phyloP scores from a whole-genome alignment of 768 basidiomycete species.

The Serendipita vermifera region DNA sequence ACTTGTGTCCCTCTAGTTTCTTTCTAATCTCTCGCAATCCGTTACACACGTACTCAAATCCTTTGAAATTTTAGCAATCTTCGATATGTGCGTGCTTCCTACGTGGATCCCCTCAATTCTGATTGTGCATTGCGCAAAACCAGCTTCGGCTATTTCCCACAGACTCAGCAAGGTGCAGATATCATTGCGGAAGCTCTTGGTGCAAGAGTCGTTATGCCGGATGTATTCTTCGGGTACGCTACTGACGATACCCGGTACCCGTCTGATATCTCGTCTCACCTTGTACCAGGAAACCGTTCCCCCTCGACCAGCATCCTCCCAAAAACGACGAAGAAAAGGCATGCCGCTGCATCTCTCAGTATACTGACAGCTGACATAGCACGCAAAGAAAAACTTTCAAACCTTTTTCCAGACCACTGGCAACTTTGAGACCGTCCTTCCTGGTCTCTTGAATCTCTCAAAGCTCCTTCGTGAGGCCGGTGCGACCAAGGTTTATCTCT shows the following conservation, averaged over 20 bases:
- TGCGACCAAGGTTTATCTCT: slow-evolving; percentile 34
- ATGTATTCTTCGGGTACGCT: slow-evolving; percentile 43
- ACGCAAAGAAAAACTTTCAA: slow-evolving; percentile 27
- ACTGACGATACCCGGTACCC: neutral
- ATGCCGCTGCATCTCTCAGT: neutral
- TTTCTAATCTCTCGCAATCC: neutral
- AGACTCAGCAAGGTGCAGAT: slow-evolving; percentile 54
- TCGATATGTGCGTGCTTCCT: too few relatives aligned
- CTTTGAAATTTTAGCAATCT: too few relatives aligned
- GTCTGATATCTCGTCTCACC: too few relatives aligned
- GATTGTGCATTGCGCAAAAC: too few relatives aligned
- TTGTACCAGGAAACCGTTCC: slow-evolving; percentile 31
- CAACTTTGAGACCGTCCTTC: slow-evolving; percentile 28
- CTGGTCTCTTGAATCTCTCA: slow-evolving; percentile 33
- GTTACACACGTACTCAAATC: too few relatives aligned
- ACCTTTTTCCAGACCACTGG: slow-evolving; percentile 46
- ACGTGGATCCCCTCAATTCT: too few relatives aligned
- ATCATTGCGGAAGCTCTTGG: slow-evolving; percentile 41
- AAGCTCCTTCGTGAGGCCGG: slow-evolving; percentile 32
- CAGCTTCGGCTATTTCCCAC: slow-evolving; percentile 34
- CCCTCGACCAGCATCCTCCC: slow-evolving; percentile 39
- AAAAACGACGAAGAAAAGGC: slow-evolving; percentile 39
- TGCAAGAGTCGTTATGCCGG: slow-evolving; percentile 51
- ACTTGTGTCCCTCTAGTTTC: neutral
- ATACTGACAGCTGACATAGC: neutral